Percentiles rank a stretch among this genome's conserved stretches.
Conservation (phyloP, 1,139 yeast genomes). For the Yamadazyma kanchanaburiensis region DNA sequence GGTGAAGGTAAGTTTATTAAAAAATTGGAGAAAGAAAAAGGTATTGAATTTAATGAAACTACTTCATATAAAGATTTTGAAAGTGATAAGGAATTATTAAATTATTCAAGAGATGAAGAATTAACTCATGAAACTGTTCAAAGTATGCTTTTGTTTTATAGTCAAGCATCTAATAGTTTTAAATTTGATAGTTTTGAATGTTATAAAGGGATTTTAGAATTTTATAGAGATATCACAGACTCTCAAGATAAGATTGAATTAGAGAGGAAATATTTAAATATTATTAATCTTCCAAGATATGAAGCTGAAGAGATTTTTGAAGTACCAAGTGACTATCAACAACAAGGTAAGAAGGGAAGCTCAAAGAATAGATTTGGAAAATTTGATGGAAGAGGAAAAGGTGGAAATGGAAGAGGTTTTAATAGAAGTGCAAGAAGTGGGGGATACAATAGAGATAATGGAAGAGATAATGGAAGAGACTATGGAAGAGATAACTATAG, state of each 20-base stretch:
- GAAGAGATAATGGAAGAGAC: conserved; percentile 1
- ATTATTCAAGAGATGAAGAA: conserved; percentile 6
- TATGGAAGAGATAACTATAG: conserved; percentile 1
- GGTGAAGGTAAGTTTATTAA: conserved; percentile 47
- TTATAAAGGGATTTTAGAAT: conserved; percentile 8
- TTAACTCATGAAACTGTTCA: conserved; percentile 16
- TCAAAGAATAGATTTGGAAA: conserved; percentile 3
- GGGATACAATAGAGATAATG: conserved; percentile 3
- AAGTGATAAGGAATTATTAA: conserved; percentile 11
- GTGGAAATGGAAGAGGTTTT: conserved; percentile 15
- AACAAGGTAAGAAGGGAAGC: conserved; percentile 1
- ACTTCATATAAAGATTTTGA: conserved; percentile 11
- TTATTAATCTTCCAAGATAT: conserved; percentile 11
- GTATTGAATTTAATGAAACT: conserved; percentile 46
- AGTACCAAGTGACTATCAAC: conserved; percentile 18
- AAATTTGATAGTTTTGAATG: conserved; percentile 15
- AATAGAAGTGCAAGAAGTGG: conserved; percentile 7
- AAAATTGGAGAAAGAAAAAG: conserved; percentile 41
- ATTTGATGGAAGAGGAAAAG: conserved; percentile 7
- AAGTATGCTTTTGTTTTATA: conserved; percentile 30
- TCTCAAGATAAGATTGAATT: conserved; percentile 8
- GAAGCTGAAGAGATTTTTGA: conserved; percentile 19
- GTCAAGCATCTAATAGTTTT: conserved; percentile 25
- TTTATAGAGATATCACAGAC: conserved; percentile 4
- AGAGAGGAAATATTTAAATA: conserved; percentile 7